Percentiles rank a stretch among this genome's conserved stretches.
These are phyloP conservation scores for Onygenales sp. DNA, from an alignment of 2,329 filamentous ascomycete species.

Conservation along the genomic window DNA sequence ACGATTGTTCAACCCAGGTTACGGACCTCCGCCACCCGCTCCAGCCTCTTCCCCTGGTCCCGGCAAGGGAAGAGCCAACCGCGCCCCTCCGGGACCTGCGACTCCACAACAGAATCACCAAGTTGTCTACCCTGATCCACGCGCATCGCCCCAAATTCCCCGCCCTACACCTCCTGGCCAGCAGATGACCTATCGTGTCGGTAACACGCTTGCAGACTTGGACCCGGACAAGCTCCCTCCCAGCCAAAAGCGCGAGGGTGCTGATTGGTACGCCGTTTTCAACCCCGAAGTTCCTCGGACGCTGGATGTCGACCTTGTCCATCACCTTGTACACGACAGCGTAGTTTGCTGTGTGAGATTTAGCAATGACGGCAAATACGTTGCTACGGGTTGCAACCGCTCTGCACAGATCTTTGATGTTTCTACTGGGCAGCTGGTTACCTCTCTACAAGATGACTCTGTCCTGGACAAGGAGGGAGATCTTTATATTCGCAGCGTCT, in stretches of 20 bases:
- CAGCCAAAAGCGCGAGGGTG: constrained; percentile 77
- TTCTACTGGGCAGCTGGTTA: constrained; percentile 73
- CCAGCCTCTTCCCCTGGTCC: constrained; percentile 81
- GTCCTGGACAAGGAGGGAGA: constrained; percentile 75
- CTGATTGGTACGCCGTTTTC: constrained; percentile 96
- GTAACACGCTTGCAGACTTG: constrained; percentile 71
- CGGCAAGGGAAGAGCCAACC: constrained; percentile 60
- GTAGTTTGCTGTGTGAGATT: constrained; percentile 98
- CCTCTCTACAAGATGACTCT: constrained; percentile 78
- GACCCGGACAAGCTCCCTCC: constrained; percentile 77
- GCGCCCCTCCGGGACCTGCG: constrained; percentile 57
- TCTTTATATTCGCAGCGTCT: constrained; percentile 94
- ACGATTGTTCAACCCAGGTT: constrained; percentile 41
- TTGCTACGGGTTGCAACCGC: constrained; percentile 93
- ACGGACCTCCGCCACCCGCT: constrained; percentile 72
- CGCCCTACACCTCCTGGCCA: constrained; percentile 63
- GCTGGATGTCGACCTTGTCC: constrained; percentile 86
- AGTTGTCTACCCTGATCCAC: constrained; percentile 73
- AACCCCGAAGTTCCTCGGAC: constrained; percentile 84
- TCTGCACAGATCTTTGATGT: constrained; percentile 99
- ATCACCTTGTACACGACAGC: constrained; percentile 86
- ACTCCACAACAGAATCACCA: constrained; percentile 88
- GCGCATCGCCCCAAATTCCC: constrained; percentile 76
- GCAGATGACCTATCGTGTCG: constrained; percentile 42
- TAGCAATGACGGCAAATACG: constrained; percentile 88